Conservation (phyloP, 2,329 filamentous ascomycete species). For the Trichoderma brevicompactum region DNA sequence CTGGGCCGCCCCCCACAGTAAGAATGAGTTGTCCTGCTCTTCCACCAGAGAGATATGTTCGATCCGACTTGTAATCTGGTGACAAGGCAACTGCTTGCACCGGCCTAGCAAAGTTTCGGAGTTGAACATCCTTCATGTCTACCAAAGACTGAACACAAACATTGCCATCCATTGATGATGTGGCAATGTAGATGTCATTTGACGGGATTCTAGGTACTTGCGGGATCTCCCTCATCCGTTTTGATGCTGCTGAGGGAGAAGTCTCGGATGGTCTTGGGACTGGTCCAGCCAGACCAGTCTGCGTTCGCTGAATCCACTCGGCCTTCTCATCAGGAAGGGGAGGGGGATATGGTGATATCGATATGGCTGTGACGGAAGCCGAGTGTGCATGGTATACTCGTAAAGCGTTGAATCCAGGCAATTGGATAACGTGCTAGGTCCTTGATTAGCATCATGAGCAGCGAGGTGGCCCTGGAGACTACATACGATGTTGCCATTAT, state of each 20-base stretch:
- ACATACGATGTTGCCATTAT: slow-evolving; percentile 93
- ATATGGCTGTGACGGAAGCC: slow-evolving; percentile 86
- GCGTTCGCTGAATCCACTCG: slow-evolving; percentile 46
- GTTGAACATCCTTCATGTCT: slow-evolving; percentile 85
- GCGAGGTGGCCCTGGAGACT: not conserved
- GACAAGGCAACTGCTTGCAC: slow-evolving; percentile 93
- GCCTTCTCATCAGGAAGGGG: slow-evolving; percentile 53
- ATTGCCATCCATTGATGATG: slow-evolving; percentile 93
- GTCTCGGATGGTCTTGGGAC: slow-evolving; percentile 42
- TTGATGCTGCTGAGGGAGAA: slow-evolving; percentile 56
- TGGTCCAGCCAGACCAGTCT: slow-evolving; percentile 42
- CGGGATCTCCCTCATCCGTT: slow-evolving; percentile 55
- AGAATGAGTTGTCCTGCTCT: slow-evolving; percentile 85
- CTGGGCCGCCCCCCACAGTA: slow-evolving; percentile 78
- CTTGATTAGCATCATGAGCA: slow-evolving; percentile 36
- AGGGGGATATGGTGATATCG: slow-evolving; percentile 82
- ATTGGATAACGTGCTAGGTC: slow-evolving; percentile 76
- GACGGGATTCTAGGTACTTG: slow-evolving; percentile 75
- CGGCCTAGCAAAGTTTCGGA: slow-evolving; percentile 92
- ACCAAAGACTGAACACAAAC: slow-evolving; percentile 88
- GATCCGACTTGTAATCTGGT: slow-evolving; percentile 88
- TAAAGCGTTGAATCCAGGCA: slow-evolving; percentile 80
- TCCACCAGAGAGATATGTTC: slow-evolving; percentile 88
- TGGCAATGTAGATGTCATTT: slow-evolving; percentile 91
- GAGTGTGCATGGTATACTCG: slow-evolving; percentile 91